phyloP scores from a whole-genome alignment of 208 protist genomes.

The Leishmania guyanensis region DNA sequence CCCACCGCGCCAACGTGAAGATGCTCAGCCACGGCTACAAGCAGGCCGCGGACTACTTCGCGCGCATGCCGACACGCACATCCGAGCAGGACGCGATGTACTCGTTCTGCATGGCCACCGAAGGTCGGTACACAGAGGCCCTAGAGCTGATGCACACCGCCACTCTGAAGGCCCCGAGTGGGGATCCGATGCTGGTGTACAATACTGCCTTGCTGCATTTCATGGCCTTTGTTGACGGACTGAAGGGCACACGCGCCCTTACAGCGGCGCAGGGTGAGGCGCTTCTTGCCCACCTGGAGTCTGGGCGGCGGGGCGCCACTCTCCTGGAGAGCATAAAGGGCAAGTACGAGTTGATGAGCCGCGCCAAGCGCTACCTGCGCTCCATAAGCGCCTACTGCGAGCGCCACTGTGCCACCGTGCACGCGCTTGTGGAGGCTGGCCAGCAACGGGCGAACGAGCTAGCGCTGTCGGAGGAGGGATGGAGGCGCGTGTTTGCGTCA shows the following conservation, averaged over 20 bases:
- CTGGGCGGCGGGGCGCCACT: slow-evolving; percentile 36
- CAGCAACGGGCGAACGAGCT: slow-evolving; percentile 45
- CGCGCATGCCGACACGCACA: slow-evolving; percentile 34
- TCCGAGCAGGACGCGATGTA: slow-evolving; percentile 64
- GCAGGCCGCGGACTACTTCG: slow-evolving; percentile 77
- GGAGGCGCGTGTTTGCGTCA: slow-evolving; percentile 45
- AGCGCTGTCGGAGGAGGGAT: slow-evolving; percentile 42
- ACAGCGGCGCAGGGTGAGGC: slow-evolving; percentile 42
- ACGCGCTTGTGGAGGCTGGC: slow-evolving; percentile 48
- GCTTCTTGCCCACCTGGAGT: slow-evolving; percentile 46
- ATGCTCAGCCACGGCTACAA: slow-evolving; percentile 75
- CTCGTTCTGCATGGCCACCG: slow-evolving; percentile 73
- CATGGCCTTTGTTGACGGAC: slow-evolving; percentile 56
- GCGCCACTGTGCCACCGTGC: slow-evolving; percentile 49
- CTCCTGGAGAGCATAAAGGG: slow-evolving; percentile 39
- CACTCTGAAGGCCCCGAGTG: slow-evolving; percentile 23
- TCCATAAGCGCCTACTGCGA: slow-evolving; percentile 54
- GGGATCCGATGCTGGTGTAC: slow-evolving; percentile 62
- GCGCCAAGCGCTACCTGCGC: slow-evolving; percentile 34
- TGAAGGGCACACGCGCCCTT: slow-evolving; percentile 38
- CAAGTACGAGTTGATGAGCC: slow-evolving; percentile 35
- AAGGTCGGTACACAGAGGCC: slow-evolving; percentile 62
- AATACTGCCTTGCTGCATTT: slow-evolving; percentile 77
- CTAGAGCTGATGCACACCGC: slow-evolving; percentile 49
- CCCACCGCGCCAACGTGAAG: slow-evolving; percentile 81